Evolutionary conservation across 164 flowering plant species (phyloP), one percentile per base, ranked within the genome.

Genomic region (Litsea cubeba): DNA sequence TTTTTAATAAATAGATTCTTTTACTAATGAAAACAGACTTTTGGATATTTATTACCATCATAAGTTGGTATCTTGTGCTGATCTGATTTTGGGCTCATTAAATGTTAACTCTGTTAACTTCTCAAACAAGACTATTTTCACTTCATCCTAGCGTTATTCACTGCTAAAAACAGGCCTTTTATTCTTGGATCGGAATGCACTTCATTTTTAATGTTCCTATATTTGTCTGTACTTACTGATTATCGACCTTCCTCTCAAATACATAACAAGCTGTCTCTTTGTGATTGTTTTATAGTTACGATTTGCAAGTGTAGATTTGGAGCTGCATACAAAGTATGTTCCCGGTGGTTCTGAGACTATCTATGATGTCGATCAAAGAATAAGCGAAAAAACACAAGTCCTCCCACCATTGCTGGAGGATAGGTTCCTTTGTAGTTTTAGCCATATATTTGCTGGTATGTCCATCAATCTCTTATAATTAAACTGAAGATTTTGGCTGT

Each of bases 371-470:
- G 99, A 94, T 79, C 85, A 75, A 76, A 88, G 91, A 78, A 86
- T 96, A 50, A 73, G 85, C 68, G 65, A 80, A 69, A 81, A 54
- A 72, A 96, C 99, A n/a, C 97, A 91, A 85, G 89, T 96, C 65
- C 80, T 94, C 60, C 91, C 95, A 32, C 91, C 92, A 58, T 77
- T 96, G 67, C 91, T 92, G 5, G 98, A 96, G 76, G 99, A 94
- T 81, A 84, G 89, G 75, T 94, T 92, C 81, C 97, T 96, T 49
- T 91, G 98, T 76, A 75, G 99, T 80, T 96, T 96, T 85, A 88
- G 88, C 82, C 99, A 96, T 79, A 96, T 96, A 67, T 96, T 96
- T 90, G 98, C 88, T 84, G 99, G 98, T 89, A 32, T 65, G 83
- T 32, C 62, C 28, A 32, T 73, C 32, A 18, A 14, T 65, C 60